Evolutionary conservation across 2,329 filamentous ascomycete genomes (phyloP).

Genomic region (Botrytis pseudocinerea): DNA sequence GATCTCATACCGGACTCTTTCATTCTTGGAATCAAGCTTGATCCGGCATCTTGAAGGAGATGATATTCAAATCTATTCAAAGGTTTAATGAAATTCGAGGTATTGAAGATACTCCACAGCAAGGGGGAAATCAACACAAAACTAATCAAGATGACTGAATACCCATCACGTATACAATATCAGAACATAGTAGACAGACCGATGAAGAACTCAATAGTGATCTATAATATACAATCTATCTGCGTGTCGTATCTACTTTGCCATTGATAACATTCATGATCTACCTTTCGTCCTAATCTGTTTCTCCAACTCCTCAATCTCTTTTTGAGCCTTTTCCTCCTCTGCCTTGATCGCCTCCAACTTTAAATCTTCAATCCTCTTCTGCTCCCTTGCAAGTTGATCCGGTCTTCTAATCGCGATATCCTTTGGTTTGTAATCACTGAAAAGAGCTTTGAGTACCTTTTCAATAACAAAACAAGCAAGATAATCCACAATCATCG

Average conservation of each 20-base stretch:
- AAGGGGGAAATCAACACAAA: neutral
- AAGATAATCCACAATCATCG: conserved; percentile 86
- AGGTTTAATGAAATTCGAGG: neutral
- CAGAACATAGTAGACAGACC: neutral
- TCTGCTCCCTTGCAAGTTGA: conserved; percentile 75
- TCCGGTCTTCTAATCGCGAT: conserved; percentile 86
- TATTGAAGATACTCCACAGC: neutral
- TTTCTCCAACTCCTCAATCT: conserved; percentile 58
- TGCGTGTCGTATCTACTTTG: neutral
- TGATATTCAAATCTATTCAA: neutral
- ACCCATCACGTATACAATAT: neutral
- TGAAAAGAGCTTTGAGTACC: conserved; percentile 79
- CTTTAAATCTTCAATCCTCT: conserved; percentile 63
- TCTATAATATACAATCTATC: conserved; percentile 18
- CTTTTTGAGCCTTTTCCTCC: conserved; percentile 53
- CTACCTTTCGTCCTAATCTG: conserved; percentile 48
- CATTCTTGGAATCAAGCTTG: neutral
- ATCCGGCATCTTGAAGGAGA: neutral
- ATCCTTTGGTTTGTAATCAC: conserved; percentile 89
- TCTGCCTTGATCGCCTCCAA: conserved; percentile 50
- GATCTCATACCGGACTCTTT: neutral
- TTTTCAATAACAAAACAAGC: conserved; percentile 89
- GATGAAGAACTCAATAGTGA: too few species aligned
- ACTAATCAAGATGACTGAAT: neutral
- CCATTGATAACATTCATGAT: neutral